These are phyloP conservation scores for Blumeria graminis DNA, from an alignment of 2,329 filamentous ascomycete genomes.

Conservation along the genomic window DNA sequence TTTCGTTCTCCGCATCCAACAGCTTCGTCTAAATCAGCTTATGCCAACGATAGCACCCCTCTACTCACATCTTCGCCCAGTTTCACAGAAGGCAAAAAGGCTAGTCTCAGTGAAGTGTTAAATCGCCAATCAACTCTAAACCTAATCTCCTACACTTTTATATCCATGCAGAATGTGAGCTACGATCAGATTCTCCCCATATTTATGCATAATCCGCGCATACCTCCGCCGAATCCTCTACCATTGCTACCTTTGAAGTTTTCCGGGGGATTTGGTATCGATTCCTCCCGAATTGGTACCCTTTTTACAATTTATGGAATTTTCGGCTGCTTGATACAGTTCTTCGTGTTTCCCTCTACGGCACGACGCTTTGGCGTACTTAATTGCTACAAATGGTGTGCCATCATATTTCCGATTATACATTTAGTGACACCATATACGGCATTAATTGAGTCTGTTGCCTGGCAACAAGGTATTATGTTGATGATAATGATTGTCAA, in stretches of 20 bases:
- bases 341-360: constrained; percentile 61
- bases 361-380: constrained; percentile 53
- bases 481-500: constrained; percentile 49
- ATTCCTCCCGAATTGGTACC: constrained; percentile 53
- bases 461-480: constrained; percentile 33
- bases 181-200: constrained; percentile 78
- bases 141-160: constrained; percentile 26
- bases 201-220: constrained; percentile 54
- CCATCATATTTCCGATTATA: constrained; percentile 43
- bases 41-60: constrained; percentile 19
- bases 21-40: not conserved
- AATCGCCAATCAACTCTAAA: constrained; percentile 51
- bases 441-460: constrained; percentile 28
- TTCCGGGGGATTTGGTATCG: constrained; percentile 51
- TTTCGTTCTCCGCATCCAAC: constrained; percentile 1
- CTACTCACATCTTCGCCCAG: constrained; percentile 25
- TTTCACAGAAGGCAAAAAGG: constrained; percentile 7
- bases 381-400: constrained; percentile 43
- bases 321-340: constrained; percentile 59
- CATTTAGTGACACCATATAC: constrained; percentile 71
- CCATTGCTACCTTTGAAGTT: constrained; percentile 56
- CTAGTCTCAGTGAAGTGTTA: constrained; percentile 38
- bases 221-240: constrained; percentile 28
- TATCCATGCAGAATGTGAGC: constrained; percentile 20
- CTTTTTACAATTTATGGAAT: constrained; percentile 71